phyloP scores from a whole-genome alignment of 73 alveolate genomes.

The Paraurostyla sp. region DNA sequence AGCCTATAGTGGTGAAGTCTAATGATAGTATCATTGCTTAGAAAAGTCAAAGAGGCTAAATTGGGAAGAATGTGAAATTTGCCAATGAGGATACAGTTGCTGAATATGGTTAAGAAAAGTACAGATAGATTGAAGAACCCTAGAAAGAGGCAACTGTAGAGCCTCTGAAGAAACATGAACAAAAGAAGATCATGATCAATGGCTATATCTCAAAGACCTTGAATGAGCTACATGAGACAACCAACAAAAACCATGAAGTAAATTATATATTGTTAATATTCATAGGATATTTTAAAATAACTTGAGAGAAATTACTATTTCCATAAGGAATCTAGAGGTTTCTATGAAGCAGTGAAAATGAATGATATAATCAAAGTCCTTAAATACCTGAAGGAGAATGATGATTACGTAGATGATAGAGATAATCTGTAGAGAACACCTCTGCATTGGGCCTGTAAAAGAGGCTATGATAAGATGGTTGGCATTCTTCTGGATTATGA shows the following conservation, averaged over 20 bases:
- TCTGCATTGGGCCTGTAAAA: constrained; percentile 8
- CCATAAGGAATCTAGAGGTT: not conserved
- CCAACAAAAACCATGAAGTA: not conserved
- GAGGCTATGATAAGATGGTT: constrained; percentile 42
- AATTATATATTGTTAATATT: not conserved
- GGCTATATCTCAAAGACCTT: too few species aligned
- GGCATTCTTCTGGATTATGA: constrained; percentile 22
- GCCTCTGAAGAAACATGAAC: too few species aligned
- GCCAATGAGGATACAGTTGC: too few species aligned
- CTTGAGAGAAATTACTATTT: not conserved
- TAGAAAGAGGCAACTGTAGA: too few species aligned
- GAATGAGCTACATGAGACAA: not conserved
- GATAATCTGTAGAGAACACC: constrained; percentile 33
- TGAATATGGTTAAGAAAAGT: too few species aligned
- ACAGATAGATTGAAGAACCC: too few species aligned
- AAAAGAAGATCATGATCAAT: too few species aligned
- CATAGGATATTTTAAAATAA: not conserved
- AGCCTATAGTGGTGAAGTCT: too few species aligned
- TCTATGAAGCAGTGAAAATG: constrained; percentile 32
- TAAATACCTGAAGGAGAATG: not conserved
- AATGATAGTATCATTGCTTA: too few species aligned
- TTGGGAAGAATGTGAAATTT: too few species aligned
- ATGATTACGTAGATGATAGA: not conserved
- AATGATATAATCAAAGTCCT: not conserved
- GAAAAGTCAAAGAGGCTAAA: too few species aligned